Evolutionary conservation across 345 rosid genomes (phyloP).

Genomic region (Cardiospermum halicacabum): DNA sequence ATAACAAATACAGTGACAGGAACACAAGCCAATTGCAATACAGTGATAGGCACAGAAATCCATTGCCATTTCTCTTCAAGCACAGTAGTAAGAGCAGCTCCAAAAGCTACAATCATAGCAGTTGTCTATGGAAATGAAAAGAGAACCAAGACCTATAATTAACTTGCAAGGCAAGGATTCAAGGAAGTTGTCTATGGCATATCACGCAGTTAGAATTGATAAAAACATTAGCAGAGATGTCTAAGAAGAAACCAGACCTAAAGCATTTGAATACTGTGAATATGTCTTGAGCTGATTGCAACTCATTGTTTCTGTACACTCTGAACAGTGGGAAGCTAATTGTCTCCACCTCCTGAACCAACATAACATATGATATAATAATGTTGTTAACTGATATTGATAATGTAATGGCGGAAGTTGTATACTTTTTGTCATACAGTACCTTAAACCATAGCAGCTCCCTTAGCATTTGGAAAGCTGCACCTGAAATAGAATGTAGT

Average conservation of each 20-base stretch:
- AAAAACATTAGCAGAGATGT: constrained; percentile 16
- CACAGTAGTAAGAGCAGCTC: not conserved
- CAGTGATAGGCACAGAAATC: not conserved
- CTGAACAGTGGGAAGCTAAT: too few species aligned
- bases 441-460: not conserved
- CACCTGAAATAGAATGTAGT: not conserved
- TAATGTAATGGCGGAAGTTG: too few species aligned
- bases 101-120: constrained; percentile 15
- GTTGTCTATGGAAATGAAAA: constrained; percentile 14
- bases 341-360: too few species aligned
- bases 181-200: constrained; percentile 16
- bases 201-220: constrained; percentile 14
- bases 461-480: not conserved
- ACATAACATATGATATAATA: too few species aligned
- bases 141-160: constrained; percentile 11
- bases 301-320: too few species aligned
- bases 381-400: too few species aligned
- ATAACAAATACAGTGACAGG: not conserved
- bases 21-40: not conserved
- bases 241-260: constrained; percentile 14
- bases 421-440: too few species aligned
- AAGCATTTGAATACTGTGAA: constrained; percentile 15
- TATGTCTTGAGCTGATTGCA: not conserved
- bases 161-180: constrained; percentile 8
- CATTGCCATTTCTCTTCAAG: not conserved